Percentiles rank a stretch among this genome's conserved stretches.
phyloP scores from a whole-genome alignment of 2,329 filamentous ascomycete genomes.

The Alternaria panax region DNA sequence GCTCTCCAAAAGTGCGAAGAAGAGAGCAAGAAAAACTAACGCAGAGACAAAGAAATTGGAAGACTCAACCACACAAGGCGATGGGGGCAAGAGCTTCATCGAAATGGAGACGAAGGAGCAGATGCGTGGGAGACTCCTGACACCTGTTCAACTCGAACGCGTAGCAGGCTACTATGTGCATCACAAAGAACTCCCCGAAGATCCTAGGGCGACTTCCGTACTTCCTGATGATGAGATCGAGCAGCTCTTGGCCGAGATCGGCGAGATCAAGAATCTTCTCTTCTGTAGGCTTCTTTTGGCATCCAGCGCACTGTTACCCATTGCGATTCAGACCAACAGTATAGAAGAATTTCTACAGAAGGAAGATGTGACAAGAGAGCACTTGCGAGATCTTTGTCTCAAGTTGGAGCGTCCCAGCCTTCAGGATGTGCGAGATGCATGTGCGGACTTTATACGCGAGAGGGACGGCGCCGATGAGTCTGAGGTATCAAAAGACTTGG shows the following conservation, averaged over 20 bases:
- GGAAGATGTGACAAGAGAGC: constrained; percentile 51
- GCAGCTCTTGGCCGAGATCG: constrained; percentile 54
- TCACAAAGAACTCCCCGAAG: constrained; percentile 40
- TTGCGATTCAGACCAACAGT: constrained; percentile 54
- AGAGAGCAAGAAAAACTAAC: constrained; percentile 44
- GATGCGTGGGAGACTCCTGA: constrained; percentile 51
- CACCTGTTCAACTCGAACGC: constrained; percentile 50
- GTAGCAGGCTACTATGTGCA: constrained; percentile 44
- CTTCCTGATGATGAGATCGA: constrained; percentile 56
- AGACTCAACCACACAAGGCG: constrained; percentile 21
- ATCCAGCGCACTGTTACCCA: constrained; percentile 56
- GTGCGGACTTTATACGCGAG: constrained; percentile 57
- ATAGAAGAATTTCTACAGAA: constrained; percentile 57
- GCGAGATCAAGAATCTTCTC: constrained; percentile 59
- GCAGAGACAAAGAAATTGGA: constrained; percentile 29
- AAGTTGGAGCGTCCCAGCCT: constrained; percentile 58
- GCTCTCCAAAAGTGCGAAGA: constrained; percentile 39
- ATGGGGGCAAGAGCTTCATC: constrained; percentile 40
- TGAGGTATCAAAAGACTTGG: constrained; percentile 27
- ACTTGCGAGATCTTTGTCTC: constrained; percentile 58
- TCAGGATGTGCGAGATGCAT: constrained; percentile 60
- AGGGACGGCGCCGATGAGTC: constrained; percentile 50
- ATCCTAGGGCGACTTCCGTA: constrained; percentile 46
- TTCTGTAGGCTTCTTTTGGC: constrained; percentile 59
- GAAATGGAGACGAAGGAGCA: constrained; percentile 55